Base-by-base conservation (phyloP, 1,284 basidiomycete genomes). In the Meira nashicola region DNA sequence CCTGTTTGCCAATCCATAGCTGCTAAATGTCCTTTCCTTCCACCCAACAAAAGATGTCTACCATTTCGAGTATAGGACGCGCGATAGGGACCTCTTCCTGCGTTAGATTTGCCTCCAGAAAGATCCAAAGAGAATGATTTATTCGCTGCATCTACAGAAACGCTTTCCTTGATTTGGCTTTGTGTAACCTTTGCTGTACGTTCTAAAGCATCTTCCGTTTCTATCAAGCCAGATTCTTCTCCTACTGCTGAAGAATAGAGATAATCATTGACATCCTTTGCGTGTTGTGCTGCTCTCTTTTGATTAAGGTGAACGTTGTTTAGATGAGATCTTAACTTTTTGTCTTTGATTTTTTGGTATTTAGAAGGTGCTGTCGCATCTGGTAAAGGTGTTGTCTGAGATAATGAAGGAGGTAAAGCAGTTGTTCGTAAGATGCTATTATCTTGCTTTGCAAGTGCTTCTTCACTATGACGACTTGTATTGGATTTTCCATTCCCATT, bases 1-100 rank as follows among this genome's bases (percentile, higher is more conserved):
- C 92, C 91, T 0, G 89, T 86, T 78, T 91, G 87, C 90, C 91
- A 94, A 78, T 97, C 92, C 72, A 96, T 94, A 0, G 92, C 90
- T 1, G 91, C 90, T n/a, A 93, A 85, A 80, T 96, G 92, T 0
- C 94, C 93, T 58, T 83, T 84, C 17, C 83, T 83, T 4, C 91
- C 92, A 1, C 71, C 67, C 54, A 64, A 39, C 43, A 60, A 48
- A 14, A 82, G 84, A 74, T 70, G 90, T 86, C 90, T 83, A 64
- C 94, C 94, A 76, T 97, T 96, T 62, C 89, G 82, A 3, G 91
- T 91, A 80, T 95, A 97, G 61, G 81, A 90, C 78, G 74, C 83
- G 81, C 74, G 86, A 80, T 96, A 88, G 21, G 89, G 87, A 0
- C 94, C 94, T 47, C 80, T 71, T 5, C 74, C 67, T 2, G 67